Evolutionary conservation across 331 rosid genomes (phyloP), one percentile per base, ranked within the genome.

Genomic region (Telfairia occidentalis): DNA sequence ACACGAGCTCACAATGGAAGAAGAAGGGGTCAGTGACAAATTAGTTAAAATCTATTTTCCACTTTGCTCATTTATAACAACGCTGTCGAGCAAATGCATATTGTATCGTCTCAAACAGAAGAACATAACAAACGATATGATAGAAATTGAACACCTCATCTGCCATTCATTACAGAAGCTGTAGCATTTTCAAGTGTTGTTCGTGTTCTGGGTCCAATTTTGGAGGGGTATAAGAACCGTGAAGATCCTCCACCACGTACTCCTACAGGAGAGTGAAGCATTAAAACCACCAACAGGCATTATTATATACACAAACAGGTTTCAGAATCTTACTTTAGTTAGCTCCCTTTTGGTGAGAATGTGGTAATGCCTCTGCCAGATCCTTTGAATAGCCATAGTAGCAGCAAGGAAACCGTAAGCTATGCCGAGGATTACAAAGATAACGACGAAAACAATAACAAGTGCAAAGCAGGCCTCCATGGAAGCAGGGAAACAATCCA

Each of bases 311-410:
- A 43, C 4, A 18, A 18, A 21, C 37, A 57, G n/a, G 81, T 70
- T 43, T 3, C n/a, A 8, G 29, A 74, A 24, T 19, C 40, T 71
- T 78, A 92, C 97, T 92, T 89, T 92, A 12, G 99, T 95, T 78
- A 95, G 97, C 83, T 95, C 97, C 83, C 90, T 89, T 87, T 92
- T 95, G 80, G 99, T 95, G 78, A 95, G 97, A 79, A 95, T 92
- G 78, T 95, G 97, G 84, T 95, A 95, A 85, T 95, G 99, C 84
- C 96, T 87, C 85, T 95, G 99, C 99, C 99, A 95, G 81, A 95
- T 95, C 88, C 97, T 89, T 83, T 95, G 99, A 81, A 92, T 90
- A 65, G 92, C 97, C 98, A 95, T 90, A 50, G 99, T 95, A 53
- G 96, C 86, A 16, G 97, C 97, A 42, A 95, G 99, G 81, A 95